Evolutionary conservation across 495 filamentous ascomycete species (phyloP).

Genomic region (Parachaetomium inaequale): DNA sequence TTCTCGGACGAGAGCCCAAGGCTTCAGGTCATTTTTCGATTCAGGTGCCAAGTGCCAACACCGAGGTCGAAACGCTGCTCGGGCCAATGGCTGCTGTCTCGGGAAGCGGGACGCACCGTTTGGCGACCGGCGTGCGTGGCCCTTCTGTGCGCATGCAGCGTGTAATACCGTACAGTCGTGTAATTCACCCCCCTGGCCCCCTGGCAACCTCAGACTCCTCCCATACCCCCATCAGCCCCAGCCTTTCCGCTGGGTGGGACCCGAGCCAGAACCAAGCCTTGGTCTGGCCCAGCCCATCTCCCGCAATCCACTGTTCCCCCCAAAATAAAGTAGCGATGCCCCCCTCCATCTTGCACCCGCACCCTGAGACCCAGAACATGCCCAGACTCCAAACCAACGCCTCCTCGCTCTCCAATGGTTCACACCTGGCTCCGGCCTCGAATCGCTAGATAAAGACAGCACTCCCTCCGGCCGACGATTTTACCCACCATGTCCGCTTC

Average conservation of each 20-base stretch:
- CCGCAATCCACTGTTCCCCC: not conserved
- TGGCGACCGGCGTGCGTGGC: not conserved
- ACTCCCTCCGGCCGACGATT: not conserved
- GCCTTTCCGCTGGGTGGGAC: slow-evolving; percentile 11
- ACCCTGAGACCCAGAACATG: slow-evolving; percentile 4
- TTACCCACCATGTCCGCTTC: slow-evolving; percentile 32
- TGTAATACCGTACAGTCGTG: not conserved
- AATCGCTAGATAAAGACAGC: slow-evolving; percentile 10
- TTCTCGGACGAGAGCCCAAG: not conserved
- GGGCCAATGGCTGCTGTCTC: not conserved
- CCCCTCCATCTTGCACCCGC: slow-evolving; percentile 1
- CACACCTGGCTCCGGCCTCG: slow-evolving; percentile 4
- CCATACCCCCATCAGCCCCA: slow-evolving; percentile 6
- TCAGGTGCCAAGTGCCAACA: not conserved
- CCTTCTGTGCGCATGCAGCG: not conserved
- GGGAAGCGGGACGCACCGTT: not conserved
- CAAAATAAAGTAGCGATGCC: slow-evolving; percentile 12
- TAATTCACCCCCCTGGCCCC: slow-evolving; percentile 4
- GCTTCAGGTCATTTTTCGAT: not conserved
- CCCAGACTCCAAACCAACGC: slow-evolving; percentile 2
- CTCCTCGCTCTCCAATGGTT: slow-evolving; percentile 10
- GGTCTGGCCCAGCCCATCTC: slow-evolving; percentile 27
- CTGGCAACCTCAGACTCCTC: slow-evolving; percentile 12
- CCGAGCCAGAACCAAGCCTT: slow-evolving; percentile 17
- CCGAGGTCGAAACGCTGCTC: not conserved